Percentiles rank a stretch among this genome's conserved stretches.
These are phyloP conservation scores for Logfia minima DNA, from an alignment of 129 eudicot species.

Conservation along the genomic window DNA sequence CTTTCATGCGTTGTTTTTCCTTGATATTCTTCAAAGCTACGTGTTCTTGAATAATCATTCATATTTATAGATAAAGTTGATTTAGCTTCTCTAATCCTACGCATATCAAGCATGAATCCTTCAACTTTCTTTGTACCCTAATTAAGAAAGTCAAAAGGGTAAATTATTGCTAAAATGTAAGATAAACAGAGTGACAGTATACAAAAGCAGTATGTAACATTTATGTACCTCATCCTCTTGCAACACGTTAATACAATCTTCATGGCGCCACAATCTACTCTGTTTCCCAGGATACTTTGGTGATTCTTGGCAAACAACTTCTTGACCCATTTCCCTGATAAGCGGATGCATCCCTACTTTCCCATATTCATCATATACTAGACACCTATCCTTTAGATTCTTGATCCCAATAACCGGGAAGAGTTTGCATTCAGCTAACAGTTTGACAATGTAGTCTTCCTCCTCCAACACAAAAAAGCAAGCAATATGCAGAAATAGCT, in stretches of 20 bases:
- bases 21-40: neutral
- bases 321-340: conserved; percentile 31
- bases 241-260: conserved; percentile 28
- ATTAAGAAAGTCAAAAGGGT: neutral
- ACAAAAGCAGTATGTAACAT: neutral
- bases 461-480: conserved; percentile 32
- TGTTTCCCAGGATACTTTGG: conserved; percentile 17
- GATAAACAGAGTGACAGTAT: too few species aligned
- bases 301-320: conserved; percentile 33
- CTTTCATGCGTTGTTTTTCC: too few species aligned
- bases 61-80: neutral
- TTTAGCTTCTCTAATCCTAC: neutral
- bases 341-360: conserved; percentile 27
- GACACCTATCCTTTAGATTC: conserved; percentile 27
- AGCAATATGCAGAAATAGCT: conserved; percentile 25
- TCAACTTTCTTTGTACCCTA: conserved; percentile 16
- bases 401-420: conserved; percentile 18
- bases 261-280: conserved; percentile 27
- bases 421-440: conserved; percentile 9
- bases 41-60: neutral
- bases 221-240: neutral
- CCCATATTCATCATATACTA: neutral
- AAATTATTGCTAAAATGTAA: neutral
- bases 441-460: conserved; percentile 14
- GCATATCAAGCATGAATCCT: conserved; percentile 13